Conservation (phyloP, 768 basidiomycete genomes). For the Lactifluus piperatus region DNA sequence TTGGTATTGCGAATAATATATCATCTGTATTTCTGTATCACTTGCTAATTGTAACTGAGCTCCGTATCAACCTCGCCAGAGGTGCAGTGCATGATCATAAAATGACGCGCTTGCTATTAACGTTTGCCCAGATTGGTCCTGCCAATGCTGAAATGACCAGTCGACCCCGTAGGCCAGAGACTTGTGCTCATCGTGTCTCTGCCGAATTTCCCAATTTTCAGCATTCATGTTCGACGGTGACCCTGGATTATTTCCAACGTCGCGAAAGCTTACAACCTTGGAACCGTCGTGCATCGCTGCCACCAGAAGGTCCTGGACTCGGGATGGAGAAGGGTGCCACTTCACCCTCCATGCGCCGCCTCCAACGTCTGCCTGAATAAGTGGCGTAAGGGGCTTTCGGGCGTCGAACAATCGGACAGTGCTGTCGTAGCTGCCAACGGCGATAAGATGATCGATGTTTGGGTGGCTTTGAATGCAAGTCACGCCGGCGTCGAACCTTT, state of each 20-base stretch:
- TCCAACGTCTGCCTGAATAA: conserved; percentile 59
- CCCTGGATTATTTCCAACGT: conserved; percentile 6
- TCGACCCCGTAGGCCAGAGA: conserved; percentile 90
- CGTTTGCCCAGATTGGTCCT: conserved; percentile 30
- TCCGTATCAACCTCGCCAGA: conserved; percentile 60
- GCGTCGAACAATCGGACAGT: conserved; percentile 76
- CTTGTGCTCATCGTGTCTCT: conserved; percentile 64
- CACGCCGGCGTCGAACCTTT: conserved; percentile 91
- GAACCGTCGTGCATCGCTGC: conserved; percentile 98
- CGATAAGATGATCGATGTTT: conserved; percentile 67
- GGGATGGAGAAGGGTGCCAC: conserved; percentile 75
- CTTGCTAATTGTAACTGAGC: neutral
- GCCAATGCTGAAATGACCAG: conserved; percentile 52
- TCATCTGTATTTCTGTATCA: neutral
- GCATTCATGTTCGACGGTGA: neutral
- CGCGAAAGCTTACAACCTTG: conserved; percentile 59
- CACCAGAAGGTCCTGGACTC: conserved; percentile 72
- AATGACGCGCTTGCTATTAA: conserved; percentile 88
- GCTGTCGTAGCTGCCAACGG: conserved; percentile 90
- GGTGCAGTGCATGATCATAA: conserved; percentile 78
- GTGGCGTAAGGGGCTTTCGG: conserved; percentile 51
- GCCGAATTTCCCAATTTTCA: conserved; percentile 33
- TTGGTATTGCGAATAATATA: conserved; percentile 1
- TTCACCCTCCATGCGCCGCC: conserved; percentile 96
- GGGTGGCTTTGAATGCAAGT: conserved; percentile 86